Evolutionary conservation across 805 yeast genomes (phyloP), one percentile per base, ranked within the genome.

Genomic region (Lipomyces mesembrius): DNA sequence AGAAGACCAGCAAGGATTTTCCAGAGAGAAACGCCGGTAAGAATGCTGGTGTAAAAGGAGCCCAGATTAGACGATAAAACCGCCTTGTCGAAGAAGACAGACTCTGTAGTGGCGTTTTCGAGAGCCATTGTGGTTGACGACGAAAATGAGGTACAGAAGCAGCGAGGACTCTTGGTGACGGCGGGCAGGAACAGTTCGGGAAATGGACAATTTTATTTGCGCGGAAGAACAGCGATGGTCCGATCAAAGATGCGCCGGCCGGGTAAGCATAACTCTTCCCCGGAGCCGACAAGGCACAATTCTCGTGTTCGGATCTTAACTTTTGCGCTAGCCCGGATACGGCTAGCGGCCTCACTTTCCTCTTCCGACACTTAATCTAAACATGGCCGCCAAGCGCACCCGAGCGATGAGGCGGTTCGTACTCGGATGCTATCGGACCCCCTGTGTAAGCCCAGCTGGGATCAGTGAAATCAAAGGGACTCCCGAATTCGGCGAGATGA

Each of bases 1-100:
- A 70, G 49, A 25, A 69, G 53, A n/a, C 59, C 66, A 34, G 54
- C 32, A 20, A 64, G 22, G 25, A 65, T 7, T 39, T 59, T 61
- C 68, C 68, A 65, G 14, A 29, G 20, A 2, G 68, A 57, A 14
- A 62, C 29, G 25, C 59, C 66, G 9, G 35, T 4, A 49, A 60
- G n/a, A 17, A 60, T 25, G 43, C 22, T 17, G 14, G 27, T 9
- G n/a, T 60, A 60, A 5, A 46, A 2, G 7, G 56, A 25, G 12
- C 37, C 61, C 14, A 43, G 32, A 34, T 17, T 20, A 27, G 55
- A 46, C 25, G 20, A 34, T 53, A 49, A 27, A 32, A 37, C 55
- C 22, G 12, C 17, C 11, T 22, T 25, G 55, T 35, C 60, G 22
- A n/a, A 9, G 37, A 39, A 25, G 51, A 46, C 51, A n/a, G n/a